Conservation (phyloP, 106 monocot species). For the Acanthochlamys bracteata region DNA sequence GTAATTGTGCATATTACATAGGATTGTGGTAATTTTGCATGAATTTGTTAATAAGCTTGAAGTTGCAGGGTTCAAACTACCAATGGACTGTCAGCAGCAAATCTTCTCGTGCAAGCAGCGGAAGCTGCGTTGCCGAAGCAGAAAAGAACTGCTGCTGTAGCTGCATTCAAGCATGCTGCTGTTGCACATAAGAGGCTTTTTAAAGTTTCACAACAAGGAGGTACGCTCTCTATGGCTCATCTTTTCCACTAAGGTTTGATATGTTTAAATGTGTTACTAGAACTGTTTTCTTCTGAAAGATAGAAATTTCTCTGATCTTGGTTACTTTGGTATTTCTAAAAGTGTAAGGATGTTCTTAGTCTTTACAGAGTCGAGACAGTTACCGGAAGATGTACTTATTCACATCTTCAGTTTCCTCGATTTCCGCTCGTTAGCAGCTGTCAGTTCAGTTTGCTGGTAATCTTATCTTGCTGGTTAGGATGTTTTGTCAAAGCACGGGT, state of each 20-base stretch:
- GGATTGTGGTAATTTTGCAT: neutral
- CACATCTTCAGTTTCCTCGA: conserved; percentile 68
- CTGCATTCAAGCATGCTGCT: conserved; percentile 68
- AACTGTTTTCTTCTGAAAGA: no score
- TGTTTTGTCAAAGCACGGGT: neutral
- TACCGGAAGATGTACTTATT: conserved; percentile 55
- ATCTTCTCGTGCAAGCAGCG: conserved; percentile 55
- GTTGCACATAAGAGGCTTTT: conserved; percentile 60
- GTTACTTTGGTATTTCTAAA: no score
- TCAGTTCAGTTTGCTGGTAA: conserved; percentile 56
- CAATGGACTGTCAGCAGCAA: conserved; percentile 36
- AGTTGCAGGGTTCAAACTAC: conserved; percentile 36
- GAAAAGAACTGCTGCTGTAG: conserved; percentile 45
- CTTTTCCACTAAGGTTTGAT: no score
- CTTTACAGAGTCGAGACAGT: conserved; percentile 25
- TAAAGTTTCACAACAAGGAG: conserved; percentile 46
- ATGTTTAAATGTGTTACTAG: no score
- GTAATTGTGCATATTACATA: no score
- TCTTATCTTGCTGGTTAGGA: neutral
- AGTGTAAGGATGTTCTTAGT: neutral
- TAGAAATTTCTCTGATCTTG: no score
- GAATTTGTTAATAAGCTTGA: no score
- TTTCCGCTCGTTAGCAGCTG: conserved; percentile 43
- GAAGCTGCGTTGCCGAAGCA: conserved; percentile 82
- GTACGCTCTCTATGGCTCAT: conserved; percentile 13